A percentile compares a stretch with the other conserved stretches of the same genome.
These are phyloP conservation scores for Moricandia arvensis DNA, from an alignment of 345 rosid genomes.

Conservation along the genomic window DNA sequence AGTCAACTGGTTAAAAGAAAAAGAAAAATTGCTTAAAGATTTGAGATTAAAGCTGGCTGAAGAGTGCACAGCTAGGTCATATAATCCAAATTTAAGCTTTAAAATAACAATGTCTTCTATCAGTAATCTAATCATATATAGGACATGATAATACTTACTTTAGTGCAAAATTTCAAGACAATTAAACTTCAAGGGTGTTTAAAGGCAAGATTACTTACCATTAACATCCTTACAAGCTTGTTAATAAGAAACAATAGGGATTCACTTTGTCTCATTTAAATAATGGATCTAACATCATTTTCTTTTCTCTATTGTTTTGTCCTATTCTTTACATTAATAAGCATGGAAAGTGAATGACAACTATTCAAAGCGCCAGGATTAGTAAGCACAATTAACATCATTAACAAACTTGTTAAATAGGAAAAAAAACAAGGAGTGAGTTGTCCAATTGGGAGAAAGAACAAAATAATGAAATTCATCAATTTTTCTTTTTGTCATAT, in stretches of 20 bases:
- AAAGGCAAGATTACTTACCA: neutral
- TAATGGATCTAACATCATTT: too few relatives aligned
- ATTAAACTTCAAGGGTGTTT: neutral
- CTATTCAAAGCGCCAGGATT: too few relatives aligned
- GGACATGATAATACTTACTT: neutral
- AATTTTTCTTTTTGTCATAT: slow-evolving; percentile 8
- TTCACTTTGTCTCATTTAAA: too few relatives aligned
- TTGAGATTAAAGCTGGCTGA: neutral
- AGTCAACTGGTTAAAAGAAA: neutral
- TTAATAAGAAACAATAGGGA: neutral
- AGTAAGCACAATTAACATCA: too few relatives aligned
- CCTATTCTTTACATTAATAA: too few relatives aligned
- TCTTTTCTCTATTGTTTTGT: too few relatives aligned
- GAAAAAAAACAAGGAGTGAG: neutral
- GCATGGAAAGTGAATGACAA: too few relatives aligned
- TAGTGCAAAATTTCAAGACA: neutral
- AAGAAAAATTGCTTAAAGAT: neutral
- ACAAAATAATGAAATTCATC: neutral
- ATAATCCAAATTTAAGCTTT: neutral
- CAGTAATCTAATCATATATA: neutral
- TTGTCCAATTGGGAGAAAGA: neutral
- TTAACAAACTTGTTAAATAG: too few relatives aligned
- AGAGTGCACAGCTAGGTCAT: neutral
- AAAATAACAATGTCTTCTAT: neutral
- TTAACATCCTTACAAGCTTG: neutral